A percentile compares a stretch with the other conserved stretches of the same genome.
Conservation (phyloP, 2,329 filamentous ascomycete genomes). For the Drechslerella dactyloides region DNA sequence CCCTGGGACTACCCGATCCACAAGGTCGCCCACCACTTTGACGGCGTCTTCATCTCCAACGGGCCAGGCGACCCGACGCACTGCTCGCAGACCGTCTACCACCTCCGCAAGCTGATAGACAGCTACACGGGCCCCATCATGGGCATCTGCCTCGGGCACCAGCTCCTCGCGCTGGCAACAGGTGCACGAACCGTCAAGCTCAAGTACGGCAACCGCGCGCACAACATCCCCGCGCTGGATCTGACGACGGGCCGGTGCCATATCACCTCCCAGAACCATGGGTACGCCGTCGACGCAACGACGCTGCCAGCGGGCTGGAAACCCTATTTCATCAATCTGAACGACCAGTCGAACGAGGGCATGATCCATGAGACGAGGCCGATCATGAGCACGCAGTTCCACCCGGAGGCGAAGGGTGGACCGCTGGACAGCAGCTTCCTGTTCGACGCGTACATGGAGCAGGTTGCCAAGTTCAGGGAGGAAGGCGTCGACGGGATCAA, state of each 20-base stretch:
- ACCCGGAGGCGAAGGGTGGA: conserved; percentile 96
- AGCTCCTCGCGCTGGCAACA: conserved; percentile 86
- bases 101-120: conserved; percentile 88
- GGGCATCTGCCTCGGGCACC: conserved; percentile 97
- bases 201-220: conserved; percentile 98
- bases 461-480: conserved; percentile 74
- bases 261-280: conserved; percentile 98
- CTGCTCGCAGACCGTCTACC: conserved; percentile 92
- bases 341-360: conserved; percentile 93
- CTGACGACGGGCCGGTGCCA: conserved; percentile 96
- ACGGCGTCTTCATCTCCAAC: conserved; percentile 98
- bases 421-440: conserved; percentile 94
- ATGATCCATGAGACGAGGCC: conserved; percentile 95
- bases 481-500: conserved; percentile 61
- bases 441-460: conserved; percentile 94
- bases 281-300: conserved; percentile 87
- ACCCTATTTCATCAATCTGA: conserved; percentile 98
- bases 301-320: conserved; percentile 87
- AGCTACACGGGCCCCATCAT: conserved; percentile 89
- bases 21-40: conserved; percentile 96
- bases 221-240: conserved; percentile 96
- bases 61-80: conserved; percentile 97
- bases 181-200: conserved; percentile 93
- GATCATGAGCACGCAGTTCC: conserved; percentile 98
- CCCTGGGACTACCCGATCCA: conserved; percentile 97